Conservation (phyloP, 805 yeast species). For the Nakazawaea pomicola region DNA sequence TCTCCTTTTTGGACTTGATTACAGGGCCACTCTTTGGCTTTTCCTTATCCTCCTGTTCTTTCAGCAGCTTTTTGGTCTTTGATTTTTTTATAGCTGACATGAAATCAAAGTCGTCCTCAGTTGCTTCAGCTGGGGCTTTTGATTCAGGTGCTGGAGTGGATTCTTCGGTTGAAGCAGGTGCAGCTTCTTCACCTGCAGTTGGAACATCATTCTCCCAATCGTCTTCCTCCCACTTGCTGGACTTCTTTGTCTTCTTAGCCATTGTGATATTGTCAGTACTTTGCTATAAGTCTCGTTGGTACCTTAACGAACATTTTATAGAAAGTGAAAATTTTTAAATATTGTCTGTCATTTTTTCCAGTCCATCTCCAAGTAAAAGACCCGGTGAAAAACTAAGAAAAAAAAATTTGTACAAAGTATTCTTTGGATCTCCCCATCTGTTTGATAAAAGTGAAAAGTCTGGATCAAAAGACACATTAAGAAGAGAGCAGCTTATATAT, state of each 20-base stretch:
- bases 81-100: conserved; percentile 79
- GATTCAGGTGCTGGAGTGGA: conserved; percentile 24
- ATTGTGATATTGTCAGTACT: conserved; percentile 19
- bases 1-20: conserved; percentile 87
- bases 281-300: not conserved
- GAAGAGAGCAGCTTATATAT: not conserved
- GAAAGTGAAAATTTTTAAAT: conserved; percentile 8
- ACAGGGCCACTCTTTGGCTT: conserved; percentile 53
- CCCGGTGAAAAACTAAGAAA: conserved; percentile 1
- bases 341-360: conserved; percentile 5
- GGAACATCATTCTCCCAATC: conserved; percentile 50
- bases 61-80: conserved; percentile 70
- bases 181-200: conserved; percentile 49
- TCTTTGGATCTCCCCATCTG: no score
- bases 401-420: no score
- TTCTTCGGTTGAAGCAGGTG: conserved; percentile 28
- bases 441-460: no score
- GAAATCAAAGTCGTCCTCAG: conserved; percentile 43
- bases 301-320: not conserved
- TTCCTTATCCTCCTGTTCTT: conserved; percentile 57
- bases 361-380: not conserved
- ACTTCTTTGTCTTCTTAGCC: conserved; percentile 57
- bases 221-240: conserved; percentile 65
- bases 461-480: not conserved
- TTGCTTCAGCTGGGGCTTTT: conserved; percentile 8